Conservation (phyloP, 805 yeast genomes). For the Danielia oregonensis region DNA sequence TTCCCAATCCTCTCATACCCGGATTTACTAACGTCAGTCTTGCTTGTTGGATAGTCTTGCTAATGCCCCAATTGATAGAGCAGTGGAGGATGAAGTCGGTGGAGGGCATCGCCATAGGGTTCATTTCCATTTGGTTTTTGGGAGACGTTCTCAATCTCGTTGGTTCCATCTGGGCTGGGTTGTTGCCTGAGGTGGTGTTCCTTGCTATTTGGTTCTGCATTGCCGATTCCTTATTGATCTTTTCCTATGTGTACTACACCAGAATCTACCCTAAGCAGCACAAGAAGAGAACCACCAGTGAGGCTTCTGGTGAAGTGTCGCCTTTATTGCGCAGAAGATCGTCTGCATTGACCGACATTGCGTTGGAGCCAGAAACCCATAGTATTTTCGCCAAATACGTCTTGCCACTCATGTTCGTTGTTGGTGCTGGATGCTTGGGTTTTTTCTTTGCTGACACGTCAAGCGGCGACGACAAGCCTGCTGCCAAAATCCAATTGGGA, state of each 20-base stretch:
- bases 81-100: conserved; percentile 75
- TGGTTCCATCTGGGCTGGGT: conserved; percentile 68
- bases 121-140: conserved; percentile 63
- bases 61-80: conserved; percentile 74
- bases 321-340: conserved; percentile 48
- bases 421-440: conserved; percentile 60
- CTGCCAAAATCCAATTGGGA: conserved; percentile 38
- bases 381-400: conserved; percentile 48
- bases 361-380: conserved; percentile 44
- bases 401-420: conserved; percentile 58
- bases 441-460: conserved; percentile 45
- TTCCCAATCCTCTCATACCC: conserved; percentile 3
- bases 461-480: conserved; percentile 19
- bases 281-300: conserved; percentile 5
- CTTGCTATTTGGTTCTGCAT: conserved; percentile 75
- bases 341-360: conserved; percentile 48
- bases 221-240: conserved; percentile 59
- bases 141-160: conserved; percentile 68
- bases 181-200: conserved; percentile 65
- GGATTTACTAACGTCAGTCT: conserved; percentile 36
- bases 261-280: conserved; percentile 40
- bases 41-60: conserved; percentile 76
- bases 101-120: conserved; percentile 70
- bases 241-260: conserved; percentile 57
- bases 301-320: conserved; percentile 17